Conservation (phyloP, 495 filamentous ascomycete species). For the Hyphodiscus hymeniophilus region DNA sequence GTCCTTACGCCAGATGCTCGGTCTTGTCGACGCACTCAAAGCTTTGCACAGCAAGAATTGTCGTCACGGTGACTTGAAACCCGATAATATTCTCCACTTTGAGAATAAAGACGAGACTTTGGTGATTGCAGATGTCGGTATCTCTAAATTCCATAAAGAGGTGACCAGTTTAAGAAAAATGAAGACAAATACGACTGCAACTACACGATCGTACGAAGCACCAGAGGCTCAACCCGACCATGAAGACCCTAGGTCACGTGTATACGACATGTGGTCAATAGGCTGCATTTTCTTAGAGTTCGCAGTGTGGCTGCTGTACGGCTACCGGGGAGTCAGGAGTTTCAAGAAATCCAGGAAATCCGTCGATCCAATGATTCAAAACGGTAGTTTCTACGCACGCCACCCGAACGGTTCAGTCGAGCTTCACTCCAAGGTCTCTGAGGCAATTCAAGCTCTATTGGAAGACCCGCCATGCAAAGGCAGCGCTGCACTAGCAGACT, state of each 20-base stretch:
- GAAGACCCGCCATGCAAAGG: slow-evolving; percentile 1
- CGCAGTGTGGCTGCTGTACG: slow-evolving; percentile 17
- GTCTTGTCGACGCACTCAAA: slow-evolving; percentile 1
- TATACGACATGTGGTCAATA: slow-evolving; percentile 35
- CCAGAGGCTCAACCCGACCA: slow-evolving; percentile 23
- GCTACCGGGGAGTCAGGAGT: not conserved
- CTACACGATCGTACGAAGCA: slow-evolving; percentile 11
- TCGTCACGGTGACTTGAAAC: slow-evolving; percentile 19
- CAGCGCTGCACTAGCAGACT: not conserved
- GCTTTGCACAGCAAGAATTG: not conserved
- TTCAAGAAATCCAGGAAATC: not conserved
- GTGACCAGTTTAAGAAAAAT: not conserved
- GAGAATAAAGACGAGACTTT: not conserved
- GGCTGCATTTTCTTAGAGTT: slow-evolving; percentile 36
- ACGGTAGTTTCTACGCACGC: not conserved
- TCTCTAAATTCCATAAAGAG: slow-evolving; percentile 4
- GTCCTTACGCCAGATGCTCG: not conserved
- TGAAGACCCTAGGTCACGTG: slow-evolving; percentile 16
- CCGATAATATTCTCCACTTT: slow-evolving; percentile 17
- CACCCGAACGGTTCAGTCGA: not conserved
- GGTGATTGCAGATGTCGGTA: slow-evolving; percentile 11
- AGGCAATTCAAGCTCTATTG: not conserved
- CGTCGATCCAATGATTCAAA: too few relatives aligned
- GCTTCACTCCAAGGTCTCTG: not conserved
- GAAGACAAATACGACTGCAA: not conserved